Evolutionary conservation across 805 yeast species (phyloP), one percentile per base, ranked within the genome.

Genomic region (Saccharomycopsis sp.): DNA sequence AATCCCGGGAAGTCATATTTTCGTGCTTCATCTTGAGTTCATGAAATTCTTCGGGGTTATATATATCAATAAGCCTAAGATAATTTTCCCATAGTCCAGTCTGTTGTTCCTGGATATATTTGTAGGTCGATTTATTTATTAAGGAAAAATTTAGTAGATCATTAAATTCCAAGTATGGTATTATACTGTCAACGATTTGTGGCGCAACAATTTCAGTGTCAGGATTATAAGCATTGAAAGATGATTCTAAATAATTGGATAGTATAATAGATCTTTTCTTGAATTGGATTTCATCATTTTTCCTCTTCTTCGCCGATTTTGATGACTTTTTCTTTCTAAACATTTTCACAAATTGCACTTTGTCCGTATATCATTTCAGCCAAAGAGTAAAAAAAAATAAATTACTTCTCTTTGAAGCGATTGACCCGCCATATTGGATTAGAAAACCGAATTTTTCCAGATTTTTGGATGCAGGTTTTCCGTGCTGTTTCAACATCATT

Each of bases 271-370:
- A 40, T 14, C 29, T 33, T 20, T 52, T 46, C 22, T 46, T 49
- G 26, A 46, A 36, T 22, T 42, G 21, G 7, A 49, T 23, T 16
- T 45, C 50, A 7, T 22, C 22, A 16, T 35, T 28, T 20, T 22
- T 45, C 17, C 32, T 39, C n/a, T 28, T 17, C 23, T 45, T 41
- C 8, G 45, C 23, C 4, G 34, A 40, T 5, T 45, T 41, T 20
- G 37, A 37, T 8, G 19, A 19, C 4, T 20, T 28, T 26, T 41
- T 45, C 17, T 31, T 40, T 7, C 49, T 28, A 16, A 45, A 45
- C 49, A 45, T 45, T n/a, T 6, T 17, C 16, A 6, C 8, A 33
- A 17, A 65, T 71, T 56, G 31, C n/a, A n/a, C n/a, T n/a, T n/a
- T n/a, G n/a, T n/a, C n/a, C n/a, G n/a, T n/a, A n/a, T n/a, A n/a